phyloP scores from a whole-genome alignment of 305 asterid genomes.

The Solanum aculeatissimum region DNA sequence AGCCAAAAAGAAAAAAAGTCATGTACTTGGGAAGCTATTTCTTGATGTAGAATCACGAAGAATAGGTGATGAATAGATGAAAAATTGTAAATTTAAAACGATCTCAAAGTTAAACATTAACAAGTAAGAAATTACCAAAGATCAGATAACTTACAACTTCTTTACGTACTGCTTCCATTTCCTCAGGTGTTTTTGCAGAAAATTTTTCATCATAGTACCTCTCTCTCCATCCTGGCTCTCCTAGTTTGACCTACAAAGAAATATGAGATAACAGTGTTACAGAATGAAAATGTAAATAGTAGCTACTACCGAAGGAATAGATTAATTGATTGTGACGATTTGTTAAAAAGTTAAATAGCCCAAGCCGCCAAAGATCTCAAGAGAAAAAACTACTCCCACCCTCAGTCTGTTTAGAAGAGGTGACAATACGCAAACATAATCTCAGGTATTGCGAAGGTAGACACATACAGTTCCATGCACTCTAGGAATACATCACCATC shows the following conservation, averaged over 20 bases:
- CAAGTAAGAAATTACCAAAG: background rate
- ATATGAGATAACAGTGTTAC: constrained; percentile 3
- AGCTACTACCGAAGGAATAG: background rate
- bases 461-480: background rate
- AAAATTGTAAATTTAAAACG: background rate
- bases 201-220: constrained; percentile 94
- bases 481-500: background rate
- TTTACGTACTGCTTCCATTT: constrained; percentile 63
- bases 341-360: background rate
- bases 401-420: background rate
- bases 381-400: background rate
- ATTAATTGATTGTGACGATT: background rate
- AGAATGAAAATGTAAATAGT: background rate
- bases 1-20: background rate
- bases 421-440: background rate
- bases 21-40: background rate
- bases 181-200: constrained; percentile 62
- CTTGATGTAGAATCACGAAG: background rate
- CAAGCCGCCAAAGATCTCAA: background rate
- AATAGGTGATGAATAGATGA: background rate
- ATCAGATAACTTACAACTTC: constrained; percentile 60
- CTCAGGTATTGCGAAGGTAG: background rate
- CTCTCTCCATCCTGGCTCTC: constrained; percentile 90
- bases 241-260: constrained; percentile 61
- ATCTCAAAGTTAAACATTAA: background rate